Evolutionary conservation across 306 rosid genomes (phyloP).

Genomic region (Corylus heterophylla): DNA sequence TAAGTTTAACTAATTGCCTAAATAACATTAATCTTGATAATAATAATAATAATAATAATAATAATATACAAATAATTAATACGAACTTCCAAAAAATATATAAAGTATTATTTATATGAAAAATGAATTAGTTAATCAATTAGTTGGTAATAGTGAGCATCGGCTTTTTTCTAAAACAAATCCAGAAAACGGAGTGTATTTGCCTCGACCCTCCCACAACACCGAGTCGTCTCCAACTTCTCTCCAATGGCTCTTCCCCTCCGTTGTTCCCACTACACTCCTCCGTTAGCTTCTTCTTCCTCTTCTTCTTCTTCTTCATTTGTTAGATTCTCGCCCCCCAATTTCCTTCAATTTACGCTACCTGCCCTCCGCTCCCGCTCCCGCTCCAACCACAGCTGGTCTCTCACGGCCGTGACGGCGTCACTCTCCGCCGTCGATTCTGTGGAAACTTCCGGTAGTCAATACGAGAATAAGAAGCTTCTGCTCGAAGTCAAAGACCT

Average conservation of each 20-base stretch:
- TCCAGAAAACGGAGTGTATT: no score
- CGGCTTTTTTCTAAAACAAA: no score
- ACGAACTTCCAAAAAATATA: no score
- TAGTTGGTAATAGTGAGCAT: no score
- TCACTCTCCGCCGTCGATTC: slow-evolving; percentile 37
- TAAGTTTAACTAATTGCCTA: no score
- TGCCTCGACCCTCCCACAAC: no score
- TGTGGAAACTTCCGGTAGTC: slow-evolving; percentile 10
- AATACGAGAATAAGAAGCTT: slow-evolving; percentile 40
- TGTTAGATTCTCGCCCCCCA: slow-evolving; percentile 21
- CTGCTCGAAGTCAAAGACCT: slow-evolving; percentile 77
- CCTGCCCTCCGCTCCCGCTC: slow-evolving; percentile 22
- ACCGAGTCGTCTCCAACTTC: background rate
- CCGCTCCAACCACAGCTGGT: slow-evolving; percentile 22
- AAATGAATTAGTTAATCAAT: no score
- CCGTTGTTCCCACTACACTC: slow-evolving; percentile 12
- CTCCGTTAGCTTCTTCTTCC: slow-evolving; percentile 5
- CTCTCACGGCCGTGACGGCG: slow-evolving; percentile 13
- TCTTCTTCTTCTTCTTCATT: slow-evolving; percentile 1
- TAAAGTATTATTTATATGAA: no score
- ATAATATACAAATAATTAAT: no score
- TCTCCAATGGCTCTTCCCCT: slow-evolving; percentile 12
- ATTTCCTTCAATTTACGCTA: slow-evolving; percentile 5
- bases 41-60: no score
- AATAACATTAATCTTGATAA: no score